Conservation (phyloP, 1,284 basidiomycete genomes). For the Ustilago tritici region DNA sequence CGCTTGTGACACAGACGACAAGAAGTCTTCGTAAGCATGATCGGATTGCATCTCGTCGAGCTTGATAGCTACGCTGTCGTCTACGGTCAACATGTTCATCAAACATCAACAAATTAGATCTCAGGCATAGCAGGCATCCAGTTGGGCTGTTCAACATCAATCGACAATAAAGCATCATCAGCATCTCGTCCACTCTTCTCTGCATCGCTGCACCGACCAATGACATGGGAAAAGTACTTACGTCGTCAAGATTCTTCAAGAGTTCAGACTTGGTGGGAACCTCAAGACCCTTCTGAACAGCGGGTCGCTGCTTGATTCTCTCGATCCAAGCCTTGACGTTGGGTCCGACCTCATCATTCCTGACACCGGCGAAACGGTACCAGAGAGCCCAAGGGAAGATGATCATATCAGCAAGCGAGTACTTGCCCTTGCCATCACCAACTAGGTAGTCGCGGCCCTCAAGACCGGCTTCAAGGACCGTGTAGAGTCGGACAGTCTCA, state of each 20-base stretch:
- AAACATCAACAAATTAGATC: slow-evolving; percentile 11
- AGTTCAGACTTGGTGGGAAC: slow-evolving; percentile 33
- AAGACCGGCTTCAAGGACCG: slow-evolving; percentile 51
- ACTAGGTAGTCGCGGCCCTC: slow-evolving; percentile 58
- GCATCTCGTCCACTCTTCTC: neutral
- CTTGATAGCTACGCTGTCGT: neutral
- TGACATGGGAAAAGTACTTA: slow-evolving; percentile 13
- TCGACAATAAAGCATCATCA: neutral
- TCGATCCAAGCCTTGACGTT: slow-evolving; percentile 50
- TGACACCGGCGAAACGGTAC: slow-evolving; percentile 38
- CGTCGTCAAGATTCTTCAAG: slow-evolving; percentile 43
- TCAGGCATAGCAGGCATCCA: slow-evolving; percentile 53
- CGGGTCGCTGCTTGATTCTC: slow-evolving; percentile 37
- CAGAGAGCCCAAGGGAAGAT: slow-evolving; percentile 52
- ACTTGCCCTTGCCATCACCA: slow-evolving; percentile 57
- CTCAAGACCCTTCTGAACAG: slow-evolving; percentile 35
- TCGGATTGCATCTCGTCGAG: neutral
- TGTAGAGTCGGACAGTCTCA: slow-evolving; percentile 56
- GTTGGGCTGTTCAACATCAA: slow-evolving; percentile 25
- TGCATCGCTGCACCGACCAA: neutral
- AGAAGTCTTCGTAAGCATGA: neutral
- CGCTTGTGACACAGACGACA: neutral
- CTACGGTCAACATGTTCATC: neutral
- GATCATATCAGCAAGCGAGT: slow-evolving; percentile 57
- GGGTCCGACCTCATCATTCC: slow-evolving; percentile 37